Conservation (phyloP, 768 basidiomycete genomes). For the Tricholoma hemisulphureum region DNA sequence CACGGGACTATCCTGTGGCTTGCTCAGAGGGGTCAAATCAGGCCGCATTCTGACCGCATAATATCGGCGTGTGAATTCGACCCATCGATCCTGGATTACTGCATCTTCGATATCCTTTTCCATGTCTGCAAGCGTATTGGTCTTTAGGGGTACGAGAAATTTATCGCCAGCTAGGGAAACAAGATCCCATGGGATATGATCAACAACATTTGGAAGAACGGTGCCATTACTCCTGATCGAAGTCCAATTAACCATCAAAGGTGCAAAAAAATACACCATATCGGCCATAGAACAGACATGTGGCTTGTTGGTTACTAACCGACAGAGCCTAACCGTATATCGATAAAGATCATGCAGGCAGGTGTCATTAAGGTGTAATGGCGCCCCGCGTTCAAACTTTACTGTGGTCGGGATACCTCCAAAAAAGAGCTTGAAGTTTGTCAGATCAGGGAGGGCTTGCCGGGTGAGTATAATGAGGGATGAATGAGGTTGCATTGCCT, state of each 20-base stretch:
- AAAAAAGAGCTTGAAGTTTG: conserved; percentile 59
- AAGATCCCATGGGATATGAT: conserved; percentile 62
- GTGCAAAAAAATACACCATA: conserved; percentile 67
- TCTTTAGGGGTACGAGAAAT: conserved; percentile 51
- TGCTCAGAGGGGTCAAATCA: conserved; percentile 74
- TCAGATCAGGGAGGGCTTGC: conserved; percentile 58
- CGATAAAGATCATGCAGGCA: conserved; percentile 48
- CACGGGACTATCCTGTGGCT: conserved; percentile 63
- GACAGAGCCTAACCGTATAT: conserved; percentile 65
- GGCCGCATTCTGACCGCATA: conserved; percentile 51
- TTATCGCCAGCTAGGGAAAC: conserved; percentile 51
- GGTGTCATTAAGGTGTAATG: conserved; percentile 47
- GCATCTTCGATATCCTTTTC: conserved; percentile 55
- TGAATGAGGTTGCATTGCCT: conserved; percentile 39
- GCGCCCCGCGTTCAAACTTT: conserved; percentile 43
- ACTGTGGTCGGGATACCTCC: conserved; percentile 45
- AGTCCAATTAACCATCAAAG: conserved; percentile 45
- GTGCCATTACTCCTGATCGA: conserved; percentile 22
- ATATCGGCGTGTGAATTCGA: conserved; percentile 76
- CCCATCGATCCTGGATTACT: conserved; percentile 71
- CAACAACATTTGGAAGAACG: conserved; percentile 36
- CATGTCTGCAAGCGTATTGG: conserved; percentile 33
- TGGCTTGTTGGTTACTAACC: conserved; percentile 66
- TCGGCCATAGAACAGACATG: conserved; percentile 52
- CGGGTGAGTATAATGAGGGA: conserved; percentile 69